Evolutionary conservation across 345 rosid genomes (phyloP).

Genomic region (Eucalyptus pauciflora): DNA sequence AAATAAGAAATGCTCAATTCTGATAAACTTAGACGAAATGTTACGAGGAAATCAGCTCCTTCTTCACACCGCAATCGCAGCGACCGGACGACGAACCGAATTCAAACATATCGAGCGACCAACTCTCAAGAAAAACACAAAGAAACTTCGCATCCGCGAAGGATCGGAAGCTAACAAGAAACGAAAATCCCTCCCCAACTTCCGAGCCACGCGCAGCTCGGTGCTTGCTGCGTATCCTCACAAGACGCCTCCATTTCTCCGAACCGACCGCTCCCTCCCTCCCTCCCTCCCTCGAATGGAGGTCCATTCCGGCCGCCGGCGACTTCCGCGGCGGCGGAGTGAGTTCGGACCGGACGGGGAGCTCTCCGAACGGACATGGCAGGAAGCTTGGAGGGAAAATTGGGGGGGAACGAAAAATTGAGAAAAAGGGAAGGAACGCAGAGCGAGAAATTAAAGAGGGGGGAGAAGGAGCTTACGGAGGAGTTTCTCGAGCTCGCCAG

Average conservation of each 20-base stretch:
- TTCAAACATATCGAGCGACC: not conserved
- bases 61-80: not conserved
- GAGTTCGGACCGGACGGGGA: not conserved
- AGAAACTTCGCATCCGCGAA: not conserved
- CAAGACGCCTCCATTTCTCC: not conserved
- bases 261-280: not conserved
- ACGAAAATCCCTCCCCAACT: not conserved
- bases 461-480: not conserved
- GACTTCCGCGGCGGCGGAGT: no score
- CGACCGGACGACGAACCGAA: not conserved
- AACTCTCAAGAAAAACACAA: not conserved
- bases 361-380: not conserved
- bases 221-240: accelerated
- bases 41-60: not conserved
- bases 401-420: not conserved
- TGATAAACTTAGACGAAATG: not conserved
- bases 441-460: not conserved
- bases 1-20: not conserved
- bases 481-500: not conserved
- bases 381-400: not conserved
- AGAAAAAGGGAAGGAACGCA: not conserved
- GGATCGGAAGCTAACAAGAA: not conserved
- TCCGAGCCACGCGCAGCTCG: not conserved
- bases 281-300: not conserved
- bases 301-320: not conserved